Base-by-base conservation (phyloP, 2,329 filamentous ascomycete species). In the Paraconiothyrium sp. region DNA sequence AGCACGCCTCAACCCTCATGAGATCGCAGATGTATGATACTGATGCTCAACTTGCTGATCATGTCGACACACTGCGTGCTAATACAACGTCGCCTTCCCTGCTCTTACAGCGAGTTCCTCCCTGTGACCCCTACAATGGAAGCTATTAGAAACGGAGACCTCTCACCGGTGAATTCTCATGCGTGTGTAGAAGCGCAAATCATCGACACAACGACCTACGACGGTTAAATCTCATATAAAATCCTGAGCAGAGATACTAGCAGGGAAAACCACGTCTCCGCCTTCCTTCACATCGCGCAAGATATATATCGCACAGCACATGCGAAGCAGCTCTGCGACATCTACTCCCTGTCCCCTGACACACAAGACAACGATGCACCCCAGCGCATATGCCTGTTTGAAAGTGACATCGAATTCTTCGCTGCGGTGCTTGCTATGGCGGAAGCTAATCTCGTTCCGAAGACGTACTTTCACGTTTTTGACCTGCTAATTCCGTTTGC, bases 151-250 rank as follows among this genome's bases (percentile, higher is more conserved):
- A 20, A 20, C 20, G 20, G 20, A 20, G 20, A 20, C 20, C 20
- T 20, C 20, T 20, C 20, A 20, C 20, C 20, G 20, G 20, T 1
- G 20, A 20, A 20, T 1, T 20, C 1, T 20, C 20, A 20, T 20
- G 20, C 20, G 20, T 20, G 20, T 20, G 67, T 65, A 59, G 66
- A 50, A 10, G 24, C 43, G 9, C 43, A 16, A 5, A 41, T 41
- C 14, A 13, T 41, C 37, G 13, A 5, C 5, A 41, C 37, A 14
- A 16, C 37, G 13, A 41, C 37, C 10, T 41, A 41, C 37, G 37
- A 41, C 13, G 37, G 37, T 13, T 1, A 1, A 1, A 41, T 41
- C 10, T 41, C 37, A 16, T 41, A 41, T 41, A 41, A 41, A 1
- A 41, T 41, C 9, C 37, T 41, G 9, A 16, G 9, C 8, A 11